These are phyloP conservation scores for Nicotiana noctiflora DNA, from an alignment of 257 asterid genomes.

Conservation along the genomic window DNA sequence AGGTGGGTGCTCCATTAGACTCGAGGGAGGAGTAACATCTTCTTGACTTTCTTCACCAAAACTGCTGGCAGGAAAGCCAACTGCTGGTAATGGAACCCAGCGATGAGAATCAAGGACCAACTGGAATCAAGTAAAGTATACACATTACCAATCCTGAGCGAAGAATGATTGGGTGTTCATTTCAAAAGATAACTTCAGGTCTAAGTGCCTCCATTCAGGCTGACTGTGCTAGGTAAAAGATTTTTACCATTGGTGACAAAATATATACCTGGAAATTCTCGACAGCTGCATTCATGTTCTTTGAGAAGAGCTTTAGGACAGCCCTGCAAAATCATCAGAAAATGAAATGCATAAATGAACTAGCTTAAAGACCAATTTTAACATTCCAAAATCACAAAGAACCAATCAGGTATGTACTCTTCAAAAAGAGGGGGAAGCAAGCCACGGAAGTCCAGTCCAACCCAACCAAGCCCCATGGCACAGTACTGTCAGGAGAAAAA, in stretches of 20 bases:
- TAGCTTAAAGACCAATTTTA: slow-evolving; percentile 5
- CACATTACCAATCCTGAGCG: slow-evolving; percentile 20
- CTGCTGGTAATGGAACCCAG: slow-evolving; percentile 74
- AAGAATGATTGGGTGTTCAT: slow-evolving; percentile 1
- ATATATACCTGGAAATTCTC: slow-evolving; percentile 82
- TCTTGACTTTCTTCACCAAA: slow-evolving; percentile 73
- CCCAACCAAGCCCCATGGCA: slow-evolving; percentile 97
- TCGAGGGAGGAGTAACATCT: slow-evolving; percentile 79
- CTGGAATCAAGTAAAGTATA: slow-evolving; percentile 37
- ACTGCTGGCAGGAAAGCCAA: slow-evolving; percentile 78
- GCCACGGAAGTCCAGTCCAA: slow-evolving; percentile 94
- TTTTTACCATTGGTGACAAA: neutral
- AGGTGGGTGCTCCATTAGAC: slow-evolving; percentile 98
- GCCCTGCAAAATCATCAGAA: slow-evolving; percentile 50
- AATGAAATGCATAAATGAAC: slow-evolving; percentile 14
- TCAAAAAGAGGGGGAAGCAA: slow-evolving; percentile 96
- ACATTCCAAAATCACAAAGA: slow-evolving; percentile 7
- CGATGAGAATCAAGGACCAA: slow-evolving; percentile 81
- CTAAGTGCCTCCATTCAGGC: neutral
- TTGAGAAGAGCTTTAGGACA: slow-evolving; percentile 71
- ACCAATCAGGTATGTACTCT: slow-evolving; percentile 49
- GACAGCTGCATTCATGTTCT: slow-evolving; percentile 87
- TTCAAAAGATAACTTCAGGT: neutral
- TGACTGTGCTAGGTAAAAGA: neutral
- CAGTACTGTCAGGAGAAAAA: slow-evolving; percentile 59